phyloP scores from a whole-genome alignment of 1,139 yeast species.

The Suhomyces coccinellae region DNA sequence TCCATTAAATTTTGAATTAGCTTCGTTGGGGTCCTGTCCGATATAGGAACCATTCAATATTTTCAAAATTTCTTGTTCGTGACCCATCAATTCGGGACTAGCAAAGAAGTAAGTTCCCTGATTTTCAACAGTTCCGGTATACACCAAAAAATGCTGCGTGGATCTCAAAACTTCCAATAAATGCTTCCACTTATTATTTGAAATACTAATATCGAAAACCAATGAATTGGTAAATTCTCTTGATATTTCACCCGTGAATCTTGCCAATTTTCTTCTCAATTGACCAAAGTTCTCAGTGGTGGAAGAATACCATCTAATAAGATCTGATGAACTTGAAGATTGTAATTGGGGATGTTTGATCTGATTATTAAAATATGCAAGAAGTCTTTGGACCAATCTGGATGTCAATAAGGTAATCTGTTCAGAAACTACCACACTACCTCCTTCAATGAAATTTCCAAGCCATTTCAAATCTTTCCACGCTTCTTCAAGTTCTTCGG shows the following conservation, averaged over 20 bases:
- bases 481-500: constrained; percentile 80
- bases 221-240: constrained; percentile 76
- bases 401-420: constrained; percentile 68
- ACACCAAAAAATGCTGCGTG: constrained; percentile 75
- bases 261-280: constrained; percentile 76
- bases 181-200: constrained; percentile 52
- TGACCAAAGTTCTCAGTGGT: constrained; percentile 85
- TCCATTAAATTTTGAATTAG: constrained; percentile 31
- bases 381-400: constrained; percentile 66
- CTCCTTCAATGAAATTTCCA: constrained; percentile 74
- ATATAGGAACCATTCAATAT: constrained; percentile 46
- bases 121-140: constrained; percentile 70
- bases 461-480: constrained; percentile 75
- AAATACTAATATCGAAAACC: constrained; percentile 56
- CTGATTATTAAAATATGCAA: constrained; percentile 72
- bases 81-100: constrained; percentile 54
- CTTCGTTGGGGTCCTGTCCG: constrained; percentile 38
- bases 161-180: constrained; percentile 60
- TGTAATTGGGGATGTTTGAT: constrained; percentile 60
- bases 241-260: constrained; percentile 70
- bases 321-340: constrained; percentile 50
- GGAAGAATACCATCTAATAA: constrained; percentile 78
- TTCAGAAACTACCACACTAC: constrained; percentile 78
- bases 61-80: constrained; percentile 43
- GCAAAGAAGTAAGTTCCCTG: constrained; percentile 78